phyloP scores from a whole-genome alignment of 345 rosid species.

The Eucalyptus decipiens region DNA sequence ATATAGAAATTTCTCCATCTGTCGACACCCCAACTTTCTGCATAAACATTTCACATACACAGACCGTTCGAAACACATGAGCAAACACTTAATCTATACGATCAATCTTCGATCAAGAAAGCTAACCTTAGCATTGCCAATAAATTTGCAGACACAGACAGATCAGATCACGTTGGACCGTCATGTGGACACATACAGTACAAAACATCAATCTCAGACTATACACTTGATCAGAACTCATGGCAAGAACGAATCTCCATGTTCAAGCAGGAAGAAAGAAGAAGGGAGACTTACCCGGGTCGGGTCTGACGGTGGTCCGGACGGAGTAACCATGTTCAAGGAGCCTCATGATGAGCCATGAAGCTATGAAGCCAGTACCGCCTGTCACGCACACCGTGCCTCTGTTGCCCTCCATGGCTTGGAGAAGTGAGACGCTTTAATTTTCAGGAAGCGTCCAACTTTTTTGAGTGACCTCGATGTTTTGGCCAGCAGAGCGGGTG shows the following conservation, averaged over 20 bases:
- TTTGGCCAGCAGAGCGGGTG: neutral
- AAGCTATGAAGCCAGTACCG: constrained; percentile 38
- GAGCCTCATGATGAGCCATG: constrained; percentile 48
- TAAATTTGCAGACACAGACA: neutral
- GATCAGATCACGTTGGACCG: neutral
- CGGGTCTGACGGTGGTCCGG: constrained; percentile 31
- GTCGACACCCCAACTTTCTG: neutral
- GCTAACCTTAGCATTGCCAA: neutral
- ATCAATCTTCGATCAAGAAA: neutral
- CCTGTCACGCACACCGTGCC: constrained; percentile 47
- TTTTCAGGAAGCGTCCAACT: neutral
- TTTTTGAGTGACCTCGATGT: neutral
- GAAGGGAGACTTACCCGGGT: constrained; percentile 1
- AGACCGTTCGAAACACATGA: neutral
- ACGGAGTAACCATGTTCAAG: constrained; percentile 41
- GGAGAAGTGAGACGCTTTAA: neutral
- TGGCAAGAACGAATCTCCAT: neutral
- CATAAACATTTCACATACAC: neutral
- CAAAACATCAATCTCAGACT: neutral
- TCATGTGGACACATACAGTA: neutral
- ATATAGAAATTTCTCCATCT: neutral
- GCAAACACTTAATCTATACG: neutral
- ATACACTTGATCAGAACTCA: neutral
- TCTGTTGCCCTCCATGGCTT: neutral
- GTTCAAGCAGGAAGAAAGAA: neutral